Conservation (phyloP, 2,329 filamentous ascomycete species). For the Fusarium aywerte region DNA sequence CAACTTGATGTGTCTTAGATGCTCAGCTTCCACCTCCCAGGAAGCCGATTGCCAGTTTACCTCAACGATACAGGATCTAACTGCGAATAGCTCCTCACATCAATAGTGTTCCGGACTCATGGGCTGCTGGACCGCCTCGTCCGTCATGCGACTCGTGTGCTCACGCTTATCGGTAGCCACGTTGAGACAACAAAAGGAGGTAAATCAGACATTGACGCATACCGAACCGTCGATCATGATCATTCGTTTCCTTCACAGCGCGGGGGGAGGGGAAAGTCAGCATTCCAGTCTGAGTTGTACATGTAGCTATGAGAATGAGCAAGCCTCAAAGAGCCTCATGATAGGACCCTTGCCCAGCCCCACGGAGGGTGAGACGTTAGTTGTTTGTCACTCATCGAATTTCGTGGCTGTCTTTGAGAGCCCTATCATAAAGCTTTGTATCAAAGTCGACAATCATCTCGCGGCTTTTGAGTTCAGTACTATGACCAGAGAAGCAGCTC, state of each 20-base stretch:
- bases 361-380: no score
- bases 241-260: slow-evolving; percentile 10
- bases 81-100: slow-evolving; percentile 22
- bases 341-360: slow-evolving; percentile 29
- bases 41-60: slow-evolving; percentile 18
- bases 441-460: slow-evolving; percentile 35
- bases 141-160: slow-evolving; percentile 35
- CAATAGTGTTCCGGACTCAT: slow-evolving; percentile 32
- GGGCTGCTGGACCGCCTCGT: slow-evolving; percentile 28
- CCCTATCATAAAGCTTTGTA: slow-evolving; percentile 16
- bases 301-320: background rate
- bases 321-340: slow-evolving; percentile 31
- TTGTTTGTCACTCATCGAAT: slow-evolving; percentile 16
- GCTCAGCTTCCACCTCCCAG: slow-evolving; percentile 2
- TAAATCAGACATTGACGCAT: slow-evolving; percentile 9
- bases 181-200: slow-evolving; percentile 27
- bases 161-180: slow-evolving; percentile 25
- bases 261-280: slow-evolving; percentile 15
- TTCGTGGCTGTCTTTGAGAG: slow-evolving; percentile 14
- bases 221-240: slow-evolving; percentile 21
- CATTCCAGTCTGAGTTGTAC: slow-evolving; percentile 21
- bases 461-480: slow-evolving; percentile 39
- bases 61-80: slow-evolving; percentile 9
- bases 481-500: slow-evolving; percentile 41
- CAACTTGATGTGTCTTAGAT: slow-evolving; percentile 9